Evolutionary conservation across 169 alveolate species (phyloP), one percentile per base, ranked within the genome.

Genomic region (Ichthyophthirius multifiliis): DNA sequence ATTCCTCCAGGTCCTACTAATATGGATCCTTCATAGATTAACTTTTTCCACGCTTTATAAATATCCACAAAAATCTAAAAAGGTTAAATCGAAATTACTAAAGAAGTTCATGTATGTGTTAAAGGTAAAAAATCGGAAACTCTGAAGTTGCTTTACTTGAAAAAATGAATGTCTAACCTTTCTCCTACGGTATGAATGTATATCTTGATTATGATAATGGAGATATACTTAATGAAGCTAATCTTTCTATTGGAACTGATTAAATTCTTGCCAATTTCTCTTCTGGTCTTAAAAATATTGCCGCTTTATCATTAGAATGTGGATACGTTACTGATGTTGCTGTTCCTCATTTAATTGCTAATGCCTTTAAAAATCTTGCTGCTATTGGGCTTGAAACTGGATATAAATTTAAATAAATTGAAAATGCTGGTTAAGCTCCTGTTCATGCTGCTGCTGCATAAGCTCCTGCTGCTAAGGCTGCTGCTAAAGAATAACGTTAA

Each of bases 1-100:
- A 97, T 99, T 75, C 99, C 99, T 12, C 98, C 99, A 44, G 99
- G 99, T 10, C 98, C 99, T 27, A 98, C 99, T 35, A 99, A 99
- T 75, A 93, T 99, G 97, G 99, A 99, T 86, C 99, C 99, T 31
- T 97, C 99, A 31, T 99, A 97, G 92, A 98, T 99, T 34, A 94
- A 98, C 65, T 99, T 98, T 98, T 99, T 99, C 99, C 99, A 99
- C 91, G 98, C 99, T 41, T 93, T 98, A 83, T 98, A 99, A 81
- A 98, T 98, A 82, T 97, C 99, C n/a, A 98, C 99, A 76, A 98
- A 98, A 92, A 98, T 98, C 85, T 99, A 96, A 83, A 98, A 97
- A 94, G 99, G 99, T 63, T 99, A 98, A 88, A 98, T 98, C 78
- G 99, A 98, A 94, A 98, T 98, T 80, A 98, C 97, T 35, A 94